A percentile compares a stretch with the other conserved stretches of the same genome.
Evolutionary conservation across 768 basidiomycete genomes (phyloP).

Genomic region (Porpolomopsis calyptriformis): DNA sequence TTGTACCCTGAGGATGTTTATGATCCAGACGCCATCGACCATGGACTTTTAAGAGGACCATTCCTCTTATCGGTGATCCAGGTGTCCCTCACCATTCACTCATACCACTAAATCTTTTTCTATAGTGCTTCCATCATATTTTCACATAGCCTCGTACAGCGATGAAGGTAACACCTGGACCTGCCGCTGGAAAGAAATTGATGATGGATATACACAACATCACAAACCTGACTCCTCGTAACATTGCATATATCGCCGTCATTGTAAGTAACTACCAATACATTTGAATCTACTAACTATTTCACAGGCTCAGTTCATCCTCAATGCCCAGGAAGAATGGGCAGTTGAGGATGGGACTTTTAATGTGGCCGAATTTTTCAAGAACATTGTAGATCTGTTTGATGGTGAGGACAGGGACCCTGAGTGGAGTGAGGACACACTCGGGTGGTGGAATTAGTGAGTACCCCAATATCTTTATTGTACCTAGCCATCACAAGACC

Average conservation of each 20-base stretch:
- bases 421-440: neutral
- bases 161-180: constrained; percentile 1
- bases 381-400: neutral
- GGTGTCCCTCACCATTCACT: neutral
- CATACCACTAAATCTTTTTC: neutral
- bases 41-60: neutral
- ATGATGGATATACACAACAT: constrained; percentile 1
- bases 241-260: constrained; percentile 1
- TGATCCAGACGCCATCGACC: constrained; percentile 1
- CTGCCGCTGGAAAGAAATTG: neutral
- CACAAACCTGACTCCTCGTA: neutral
- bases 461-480: neutral
- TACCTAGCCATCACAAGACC: neutral
- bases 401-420: neutral
- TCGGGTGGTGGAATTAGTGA: constrained; percentile 1
- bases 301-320: neutral
- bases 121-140: constrained; percentile 1
- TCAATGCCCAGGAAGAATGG: constrained; percentile 2
- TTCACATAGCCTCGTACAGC: constrained; percentile 1
- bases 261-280: neutral
- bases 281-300: neutral
- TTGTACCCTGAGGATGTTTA: constrained; percentile 2
- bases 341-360: neutral
- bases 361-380: neutral
- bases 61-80: neutral